Base-by-base conservation (phyloP, 257 asterid genomes). In the Nicotiana otophora region DNA sequence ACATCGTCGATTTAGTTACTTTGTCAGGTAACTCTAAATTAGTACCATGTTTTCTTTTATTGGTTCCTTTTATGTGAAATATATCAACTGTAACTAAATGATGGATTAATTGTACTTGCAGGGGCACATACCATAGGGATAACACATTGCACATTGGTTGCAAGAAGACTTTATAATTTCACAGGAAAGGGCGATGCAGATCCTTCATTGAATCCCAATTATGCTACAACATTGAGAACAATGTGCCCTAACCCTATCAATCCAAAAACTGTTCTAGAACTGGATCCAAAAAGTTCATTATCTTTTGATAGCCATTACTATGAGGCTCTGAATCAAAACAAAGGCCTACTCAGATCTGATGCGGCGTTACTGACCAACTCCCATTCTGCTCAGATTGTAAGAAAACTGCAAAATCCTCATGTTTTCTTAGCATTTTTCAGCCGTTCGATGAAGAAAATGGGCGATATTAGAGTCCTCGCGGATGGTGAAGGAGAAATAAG, bases 91-190 rank as follows among this genome's bases (percentile, higher is more conserved):
- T 53, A 53, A 53, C 19, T 12, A 0, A 53, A 64, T 70, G 36
- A 46, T 11, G 36, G 12, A 20, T 36, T 69, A 36, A 19, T 70
- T 20, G 14, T 6, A 46, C 9, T 36, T 72, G 61, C 79, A 72
- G 93, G 93, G 1, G 92, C 89, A 34, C 92, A 90, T 86, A 89
- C 93, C 17, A 84, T 90, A 46, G 93, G 93, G 33, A 85, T 86
- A 2, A 78, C 90, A 3, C 92, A 86, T 75, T 90, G 93, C 62
- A 88, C 87, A 7, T 84, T 88, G 68, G 88, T 90, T 84, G 83
- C 88, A 61, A 84, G 84, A 86, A 85, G 92, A 74, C 86, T 89
- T 8, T 72, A 51, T 69, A 89, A 90, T 87, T 90, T 90, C 90
- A 87, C 87, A 28, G 90, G 91, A 10, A 86, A 79, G 64, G 85